These are phyloP conservation scores for Neofusicoccum parvum DNA, from an alignment of 2,329 filamentous ascomycete genomes.

Conservation along the genomic window DNA sequence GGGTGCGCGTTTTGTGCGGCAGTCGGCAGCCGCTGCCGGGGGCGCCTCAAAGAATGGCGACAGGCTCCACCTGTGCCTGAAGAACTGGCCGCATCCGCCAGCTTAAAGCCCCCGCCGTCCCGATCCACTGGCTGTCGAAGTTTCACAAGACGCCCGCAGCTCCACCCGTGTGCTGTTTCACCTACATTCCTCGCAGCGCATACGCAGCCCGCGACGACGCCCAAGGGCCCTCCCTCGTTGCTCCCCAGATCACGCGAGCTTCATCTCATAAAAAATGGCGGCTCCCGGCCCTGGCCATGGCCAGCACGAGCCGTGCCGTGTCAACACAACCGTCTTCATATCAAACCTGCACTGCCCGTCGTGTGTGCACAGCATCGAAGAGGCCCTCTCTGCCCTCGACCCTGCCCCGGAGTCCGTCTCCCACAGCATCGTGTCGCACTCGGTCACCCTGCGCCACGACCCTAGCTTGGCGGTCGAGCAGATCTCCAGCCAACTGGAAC, in stretches of 20 bases:
- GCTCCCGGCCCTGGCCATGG: conserved; percentile 20
- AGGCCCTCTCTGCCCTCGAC: conserved; percentile 54
- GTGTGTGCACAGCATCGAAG: conserved; percentile 68
- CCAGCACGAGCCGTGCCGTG: conserved; percentile 23
- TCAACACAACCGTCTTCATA: conserved; percentile 63
- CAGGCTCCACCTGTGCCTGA: neutral
- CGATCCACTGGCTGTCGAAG: neutral
- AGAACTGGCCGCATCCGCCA: neutral
- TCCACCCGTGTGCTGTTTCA: conserved; percentile 10
- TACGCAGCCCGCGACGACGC: neutral
- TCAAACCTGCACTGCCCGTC: conserved; percentile 78
- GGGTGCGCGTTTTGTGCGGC: conserved; percentile 19
- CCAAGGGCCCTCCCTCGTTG: conserved; percentile 15
- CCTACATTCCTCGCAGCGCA: neutral
- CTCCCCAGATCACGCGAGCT: conserved; percentile 24
- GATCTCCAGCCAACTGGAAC: conserved; percentile 52
- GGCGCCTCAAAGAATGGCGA: neutral
- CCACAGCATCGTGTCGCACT: conserved; percentile 71
- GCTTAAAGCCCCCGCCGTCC: neutral
- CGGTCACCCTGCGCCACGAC: conserved; percentile 63
- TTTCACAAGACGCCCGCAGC: conserved; percentile 7
- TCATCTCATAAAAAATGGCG: conserved; percentile 1
- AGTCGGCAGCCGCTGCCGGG: neutral
- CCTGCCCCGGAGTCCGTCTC: conserved; percentile 61
- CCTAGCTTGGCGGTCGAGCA: conserved; percentile 44